A percentile compares a stretch with the other conserved stretches of the same genome.
Evolutionary conservation across 371 early-diverging fungal species (phyloP).

Genomic region (Mucor irregularis): DNA sequence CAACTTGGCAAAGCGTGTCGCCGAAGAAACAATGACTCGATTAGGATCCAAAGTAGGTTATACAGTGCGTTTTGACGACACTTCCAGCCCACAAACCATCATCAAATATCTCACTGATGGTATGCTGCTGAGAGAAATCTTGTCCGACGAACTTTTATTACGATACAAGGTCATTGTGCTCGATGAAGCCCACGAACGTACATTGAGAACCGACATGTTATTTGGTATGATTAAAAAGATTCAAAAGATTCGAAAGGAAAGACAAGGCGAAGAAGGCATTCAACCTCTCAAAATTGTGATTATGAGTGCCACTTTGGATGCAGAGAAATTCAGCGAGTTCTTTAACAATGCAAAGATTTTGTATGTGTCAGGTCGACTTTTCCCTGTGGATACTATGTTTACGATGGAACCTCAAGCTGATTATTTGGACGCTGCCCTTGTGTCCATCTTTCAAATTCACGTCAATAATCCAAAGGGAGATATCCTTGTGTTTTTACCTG

Average conservation of each 20-base stretch:
- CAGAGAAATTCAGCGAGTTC: slow-evolving; percentile 87
- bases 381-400: slow-evolving; percentile 85
- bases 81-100: slow-evolving; percentile 76
- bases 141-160: slow-evolving; percentile 77
- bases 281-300: slow-evolving; percentile 85
- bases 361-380: slow-evolving; percentile 85
- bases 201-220: slow-evolving; percentile 94
- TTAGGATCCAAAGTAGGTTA: slow-evolving; percentile 86
- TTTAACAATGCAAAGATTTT: slow-evolving; percentile 84
- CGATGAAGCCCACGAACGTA: slow-evolving; percentile 99
- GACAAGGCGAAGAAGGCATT: slow-evolving; percentile 43
- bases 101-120: slow-evolving; percentile 99
- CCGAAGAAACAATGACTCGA: slow-evolving; percentile 82
- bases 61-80: slow-evolving; percentile 96
- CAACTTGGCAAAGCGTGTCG: slow-evolving; percentile 90
- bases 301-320: slow-evolving; percentile 98
- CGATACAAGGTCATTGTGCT: slow-evolving; percentile 89
- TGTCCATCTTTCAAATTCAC: slow-evolving; percentile 89
- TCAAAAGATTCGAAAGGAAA: slow-evolving; percentile 65
- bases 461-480: slow-evolving; percentile 85
- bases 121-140: slow-evolving; percentile 92
- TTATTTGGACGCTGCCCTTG: slow-evolving; percentile 88
- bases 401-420: slow-evolving; percentile 80
- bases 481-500: slow-evolving; percentile 92
- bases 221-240: slow-evolving; percentile 93